Evolutionary conservation across 1,284 basidiomycete genomes (phyloP), one percentile per base, ranked within the genome.

Genomic region (Testicularia cyperi): DNA sequence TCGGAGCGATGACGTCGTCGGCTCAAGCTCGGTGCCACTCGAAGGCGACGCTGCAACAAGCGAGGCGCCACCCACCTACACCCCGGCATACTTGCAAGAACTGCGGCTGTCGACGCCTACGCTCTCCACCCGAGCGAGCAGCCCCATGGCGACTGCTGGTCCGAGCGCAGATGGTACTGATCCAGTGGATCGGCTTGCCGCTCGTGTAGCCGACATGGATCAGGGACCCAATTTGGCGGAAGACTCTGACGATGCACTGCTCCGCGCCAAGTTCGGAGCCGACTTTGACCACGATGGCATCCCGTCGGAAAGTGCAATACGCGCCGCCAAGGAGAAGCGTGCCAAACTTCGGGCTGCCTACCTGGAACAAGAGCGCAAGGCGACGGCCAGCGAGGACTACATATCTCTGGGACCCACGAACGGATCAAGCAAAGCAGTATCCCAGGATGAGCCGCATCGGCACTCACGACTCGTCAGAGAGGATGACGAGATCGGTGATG

Each of bases 401-500:
- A 65, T 68, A 22, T 61, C 68, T 4, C 45, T 70, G 2, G 42
- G 41, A 1, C 31, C 44, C n/a, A 25, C 18, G 14, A 16, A 32
- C 5, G 18, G 22, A 1, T 23, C 39, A 2, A 44, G 46, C 0
- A 9, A 16, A 16, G 21, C 47, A 12, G n/a, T 47, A 15, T 28
- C 44, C 6, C 24, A 20, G n/a, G 24, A 39, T 8, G 67, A 58
- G 1, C 70, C 64, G 2, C 70, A 70, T 24, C 70, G 65, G 14
- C 55, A 70, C 12, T 70, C 70, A 0, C 51, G 66, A 2, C 43
- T 74, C 13, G 55, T 55, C 38, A 32, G 70, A 6, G 72, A 73
- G 29, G 70, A 74, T 22, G 72, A 73, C 38, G 72, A 73, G 20
- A 21, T 56, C 12, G 70, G 70, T 3, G 53, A 57, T 15, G 72